Percentiles rank a stretch among this genome's conserved stretches.
phyloP scores from a whole-genome alignment of 768 basidiomycete genomes.

The Serendipita sp. region DNA sequence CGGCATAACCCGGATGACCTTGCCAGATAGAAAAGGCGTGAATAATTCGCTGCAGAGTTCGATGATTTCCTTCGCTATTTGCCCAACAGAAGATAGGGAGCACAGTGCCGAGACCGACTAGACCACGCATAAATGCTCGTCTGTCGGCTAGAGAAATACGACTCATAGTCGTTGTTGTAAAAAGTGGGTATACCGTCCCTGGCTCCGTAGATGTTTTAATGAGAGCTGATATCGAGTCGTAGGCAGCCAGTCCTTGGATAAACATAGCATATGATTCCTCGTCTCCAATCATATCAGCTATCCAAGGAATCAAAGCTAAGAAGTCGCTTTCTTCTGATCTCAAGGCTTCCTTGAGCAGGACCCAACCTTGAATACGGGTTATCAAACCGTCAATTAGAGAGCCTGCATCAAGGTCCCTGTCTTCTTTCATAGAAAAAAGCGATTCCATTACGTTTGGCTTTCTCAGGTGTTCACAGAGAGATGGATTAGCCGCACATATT shows the following conservation, averaged over 20 bases:
- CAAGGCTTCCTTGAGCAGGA: constrained; percentile 42
- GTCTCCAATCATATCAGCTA: constrained; percentile 45
- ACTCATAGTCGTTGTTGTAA: not conserved
- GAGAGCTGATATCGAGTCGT: constrained; percentile 22
- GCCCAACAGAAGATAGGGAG: constrained; percentile 66
- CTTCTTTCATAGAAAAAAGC: constrained; percentile 21
- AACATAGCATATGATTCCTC: constrained; percentile 58
- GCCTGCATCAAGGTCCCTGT: constrained; percentile 14
- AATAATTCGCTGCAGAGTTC: constrained; percentile 46
- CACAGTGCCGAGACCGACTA: constrained; percentile 48
- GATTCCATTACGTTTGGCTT: constrained; percentile 4
- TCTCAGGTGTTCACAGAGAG: constrained; percentile 6
- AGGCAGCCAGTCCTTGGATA: constrained; percentile 51
- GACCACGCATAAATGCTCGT: constrained; percentile 44
- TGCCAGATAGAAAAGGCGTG: constrained; percentile 52
- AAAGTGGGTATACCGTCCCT: constrained; percentile 25
- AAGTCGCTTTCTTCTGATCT: constrained; percentile 38
- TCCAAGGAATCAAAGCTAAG: constrained; percentile 27
- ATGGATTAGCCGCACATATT: constrained; percentile 10
- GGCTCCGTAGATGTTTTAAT: constrained; percentile 25
- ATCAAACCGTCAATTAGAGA: constrained; percentile 27
- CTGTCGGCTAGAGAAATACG: constrained; percentile 25
- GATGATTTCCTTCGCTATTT: constrained; percentile 51
- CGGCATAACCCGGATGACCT: constrained; percentile 48
- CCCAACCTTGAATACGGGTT: constrained; percentile 40